phyloP scores from a whole-genome alignment of 73 alveolate genomes.

The Durusdinium trenchii region DNA sequence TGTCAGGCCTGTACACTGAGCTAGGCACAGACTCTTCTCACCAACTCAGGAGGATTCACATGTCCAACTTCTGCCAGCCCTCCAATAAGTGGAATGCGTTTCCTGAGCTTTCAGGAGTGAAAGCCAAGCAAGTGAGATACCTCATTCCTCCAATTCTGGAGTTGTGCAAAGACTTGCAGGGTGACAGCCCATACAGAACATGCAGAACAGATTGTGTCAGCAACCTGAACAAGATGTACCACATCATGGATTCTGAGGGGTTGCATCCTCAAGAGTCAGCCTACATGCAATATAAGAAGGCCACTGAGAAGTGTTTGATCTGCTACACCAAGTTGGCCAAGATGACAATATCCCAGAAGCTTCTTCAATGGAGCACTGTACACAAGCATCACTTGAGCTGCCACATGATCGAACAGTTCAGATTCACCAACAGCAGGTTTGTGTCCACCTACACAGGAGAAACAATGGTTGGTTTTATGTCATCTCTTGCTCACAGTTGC shows the following conservation, averaged over 20 bases:
- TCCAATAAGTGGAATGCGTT: background rate
- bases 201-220: background rate
- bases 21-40: background rate
- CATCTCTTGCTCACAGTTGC: background rate
- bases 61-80: background rate
- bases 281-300: background rate
- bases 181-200: background rate
- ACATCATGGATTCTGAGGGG: background rate
- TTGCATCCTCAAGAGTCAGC: background rate
- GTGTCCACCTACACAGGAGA: slow-evolving; percentile 5
- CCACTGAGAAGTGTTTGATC: background rate
- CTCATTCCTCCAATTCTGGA: slow-evolving; percentile 2
- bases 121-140: slow-evolving; percentile 22
- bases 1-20: background rate
- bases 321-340: background rate
- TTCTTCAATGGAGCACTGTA: background rate
- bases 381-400: slow-evolving; percentile 13
- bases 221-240: background rate
- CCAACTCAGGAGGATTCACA: background rate
- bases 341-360: background rate
- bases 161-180: background rate
- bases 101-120: slow-evolving; percentile 17
- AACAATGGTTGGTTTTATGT: slow-evolving; percentile 30
- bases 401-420: background rate
- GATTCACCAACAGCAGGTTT: background rate